These are phyloP conservation scores for Suillus americanus DNA, from an alignment of 768 basidiomycete genomes.

Conservation along the genomic window DNA sequence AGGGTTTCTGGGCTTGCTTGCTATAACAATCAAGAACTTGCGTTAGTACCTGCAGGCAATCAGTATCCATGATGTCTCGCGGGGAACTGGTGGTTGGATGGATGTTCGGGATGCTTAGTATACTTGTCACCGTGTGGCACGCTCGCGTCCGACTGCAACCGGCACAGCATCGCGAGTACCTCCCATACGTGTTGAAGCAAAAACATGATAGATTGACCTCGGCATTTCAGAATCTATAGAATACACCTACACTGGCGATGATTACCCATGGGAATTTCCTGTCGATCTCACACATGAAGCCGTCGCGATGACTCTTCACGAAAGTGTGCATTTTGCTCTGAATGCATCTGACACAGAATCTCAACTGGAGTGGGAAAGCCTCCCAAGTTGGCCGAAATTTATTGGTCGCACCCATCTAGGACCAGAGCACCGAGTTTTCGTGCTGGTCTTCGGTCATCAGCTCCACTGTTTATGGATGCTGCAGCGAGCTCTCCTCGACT, in stretches of 20 bases:
- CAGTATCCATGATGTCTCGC: neutral
- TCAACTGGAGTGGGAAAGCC: neutral
- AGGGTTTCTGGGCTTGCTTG: too few species aligned
- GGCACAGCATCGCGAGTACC: neutral
- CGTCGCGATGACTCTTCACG: constrained; percentile 6
- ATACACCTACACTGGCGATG: neutral
- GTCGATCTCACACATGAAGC: neutral
- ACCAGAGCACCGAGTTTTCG: neutral
- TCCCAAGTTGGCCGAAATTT: neutral
- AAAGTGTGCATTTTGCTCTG: neutral
- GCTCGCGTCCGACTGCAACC: neutral
- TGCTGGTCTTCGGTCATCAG: neutral
- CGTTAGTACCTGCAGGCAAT: too few species aligned
- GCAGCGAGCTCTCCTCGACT: neutral
- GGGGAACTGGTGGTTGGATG: neutral
- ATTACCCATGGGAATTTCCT: neutral
- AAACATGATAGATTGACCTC: neutral
- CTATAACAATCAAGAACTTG: too few species aligned
- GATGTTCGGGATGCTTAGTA: neutral
- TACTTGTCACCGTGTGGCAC: neutral
- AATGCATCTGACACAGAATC: neutral
- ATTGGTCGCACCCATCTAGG: neutral
- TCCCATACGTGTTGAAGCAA: neutral
- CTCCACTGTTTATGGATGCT: neutral
- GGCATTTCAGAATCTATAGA: neutral